Conservation (phyloP, 2,329 filamentous ascomycete genomes). For the Lojkania enalia region DNA sequence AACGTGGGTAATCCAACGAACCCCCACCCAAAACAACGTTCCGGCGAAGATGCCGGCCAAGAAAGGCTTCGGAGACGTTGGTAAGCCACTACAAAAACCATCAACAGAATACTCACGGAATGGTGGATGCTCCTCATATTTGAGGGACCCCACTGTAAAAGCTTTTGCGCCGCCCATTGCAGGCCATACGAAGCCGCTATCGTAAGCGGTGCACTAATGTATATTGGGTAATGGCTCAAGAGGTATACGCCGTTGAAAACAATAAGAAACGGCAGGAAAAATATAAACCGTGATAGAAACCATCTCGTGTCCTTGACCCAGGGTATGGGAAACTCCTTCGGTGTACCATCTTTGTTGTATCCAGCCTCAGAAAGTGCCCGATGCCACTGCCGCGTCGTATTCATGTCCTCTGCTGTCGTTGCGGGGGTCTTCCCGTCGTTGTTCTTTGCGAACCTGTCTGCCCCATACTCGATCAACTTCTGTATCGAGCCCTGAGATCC, state of each 20-base stretch:
- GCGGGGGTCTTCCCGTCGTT: slow-evolving; percentile 87
- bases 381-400: slow-evolving; percentile 79
- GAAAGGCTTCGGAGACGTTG: slow-evolving; percentile 68
- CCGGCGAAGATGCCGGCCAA: slow-evolving; percentile 90
- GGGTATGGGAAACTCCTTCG: slow-evolving; percentile 73
- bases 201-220: slow-evolving; percentile 73
- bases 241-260: slow-evolving; percentile 72
- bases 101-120: slow-evolving; percentile 62
- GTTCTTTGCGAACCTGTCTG: slow-evolving; percentile 89
- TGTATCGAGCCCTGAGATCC: slow-evolving; percentile 86
- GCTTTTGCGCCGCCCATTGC: slow-evolving; percentile 76
- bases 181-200: slow-evolving; percentile 68
- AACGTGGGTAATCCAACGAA: slow-evolving; percentile 75
- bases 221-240: slow-evolving; percentile 73
- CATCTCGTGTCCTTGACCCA: slow-evolving; percentile 75
- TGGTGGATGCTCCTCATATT: slow-evolving; percentile 90
- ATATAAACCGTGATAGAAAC: slow-evolving; percentile 84
- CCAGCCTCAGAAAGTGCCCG: slow-evolving; percentile 81
- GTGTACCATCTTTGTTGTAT: slow-evolving; percentile 76
- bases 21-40: slow-evolving; percentile 77
- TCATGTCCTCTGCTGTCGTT: slow-evolving; percentile 86
- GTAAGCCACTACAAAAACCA: not conserved
- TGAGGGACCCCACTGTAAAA: slow-evolving; percentile 78
- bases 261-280: slow-evolving; percentile 82
- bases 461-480: slow-evolving; percentile 93